phyloP scores from a whole-genome alignment of 2,329 filamentous ascomycete species.

The Neofusicoccum laricinum region DNA sequence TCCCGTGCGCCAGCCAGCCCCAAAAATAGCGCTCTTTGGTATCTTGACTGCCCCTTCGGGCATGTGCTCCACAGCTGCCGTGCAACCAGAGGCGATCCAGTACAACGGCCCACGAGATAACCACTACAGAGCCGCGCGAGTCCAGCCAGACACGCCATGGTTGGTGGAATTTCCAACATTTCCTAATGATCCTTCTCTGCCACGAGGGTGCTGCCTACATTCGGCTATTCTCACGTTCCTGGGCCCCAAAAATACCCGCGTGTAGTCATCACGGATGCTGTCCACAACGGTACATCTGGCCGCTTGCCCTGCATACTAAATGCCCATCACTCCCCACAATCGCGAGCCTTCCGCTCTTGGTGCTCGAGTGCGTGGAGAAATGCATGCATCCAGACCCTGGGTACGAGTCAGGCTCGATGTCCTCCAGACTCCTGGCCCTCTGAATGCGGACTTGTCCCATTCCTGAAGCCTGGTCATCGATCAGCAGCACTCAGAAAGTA shows the following conservation, averaged over 20 bases:
- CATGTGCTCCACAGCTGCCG: conserved; percentile 1
- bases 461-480: too few relatives aligned
- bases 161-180: background rate
- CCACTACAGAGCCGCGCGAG: background rate
- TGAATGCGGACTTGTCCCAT: too few relatives aligned
- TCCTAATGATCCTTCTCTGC: background rate
- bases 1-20: background rate
- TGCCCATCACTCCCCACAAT: background rate
- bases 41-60: background rate
- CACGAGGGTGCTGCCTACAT: too few relatives aligned
- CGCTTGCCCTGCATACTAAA: background rate
- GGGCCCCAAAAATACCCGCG: background rate
- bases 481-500: too few relatives aligned
- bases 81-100: background rate
- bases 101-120: background rate
- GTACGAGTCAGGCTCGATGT: background rate
- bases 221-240: background rate
- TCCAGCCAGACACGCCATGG: background rate
- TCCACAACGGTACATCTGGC: background rate
- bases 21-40: conserved; percentile 6
- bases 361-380: background rate
- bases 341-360: background rate
- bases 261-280: background rate
- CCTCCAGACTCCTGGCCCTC: background rate
- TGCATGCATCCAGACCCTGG: background rate